Base-by-base conservation (phyloP, 2,329 filamentous ascomycete genomes). In the Scytalidium sp. region DNA sequence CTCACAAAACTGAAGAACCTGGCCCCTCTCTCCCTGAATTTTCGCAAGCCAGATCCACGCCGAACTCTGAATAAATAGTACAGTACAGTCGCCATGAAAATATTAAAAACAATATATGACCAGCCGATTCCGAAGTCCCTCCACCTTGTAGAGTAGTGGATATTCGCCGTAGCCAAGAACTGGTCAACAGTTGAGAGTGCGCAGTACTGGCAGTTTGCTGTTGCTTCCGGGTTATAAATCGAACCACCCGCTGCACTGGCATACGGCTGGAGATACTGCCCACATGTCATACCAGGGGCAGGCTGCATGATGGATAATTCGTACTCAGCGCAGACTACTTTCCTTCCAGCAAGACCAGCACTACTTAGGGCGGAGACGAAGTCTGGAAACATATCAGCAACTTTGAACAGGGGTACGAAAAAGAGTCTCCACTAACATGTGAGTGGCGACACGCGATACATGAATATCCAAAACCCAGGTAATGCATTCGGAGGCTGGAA, bases 401-500 rank as follows among this genome's bases (percentile, higher is more conserved):
- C 25, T 27, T 7, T 7, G 13, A 27, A 27, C 7, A 13, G 13
- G 25, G 13, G 7, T 7, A 27, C 7, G 25, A 27, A 27, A 27
- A 27, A 27, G 13, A 27, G 7, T 27, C 13, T 27, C 25, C 7
- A 27, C 25, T 27, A 7, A 27, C 25, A 27, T 27, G 25, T 27
- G 19, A 65, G 22, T 41, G 63, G 63, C 5, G 85, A 90, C 46
- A 91, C 73, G 36, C 87, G 82, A 69, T 93, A 93, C 85, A 91
- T 90, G 73, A 90, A 91, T 58, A 87, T 85, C 87, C 88, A 93
- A 75, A 92, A 92, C 2, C 81, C 74, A 0, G 88, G 88, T 19
- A 94, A 76, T 1, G 70, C 67, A 2, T 72, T 67, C 1, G 86
- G 85, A 5, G 75, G 73, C 32, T 85, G 84, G 58, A 95, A 80